Conservation (phyloP, 805 yeast species). For the Barnettozyma sp. region DNA sequence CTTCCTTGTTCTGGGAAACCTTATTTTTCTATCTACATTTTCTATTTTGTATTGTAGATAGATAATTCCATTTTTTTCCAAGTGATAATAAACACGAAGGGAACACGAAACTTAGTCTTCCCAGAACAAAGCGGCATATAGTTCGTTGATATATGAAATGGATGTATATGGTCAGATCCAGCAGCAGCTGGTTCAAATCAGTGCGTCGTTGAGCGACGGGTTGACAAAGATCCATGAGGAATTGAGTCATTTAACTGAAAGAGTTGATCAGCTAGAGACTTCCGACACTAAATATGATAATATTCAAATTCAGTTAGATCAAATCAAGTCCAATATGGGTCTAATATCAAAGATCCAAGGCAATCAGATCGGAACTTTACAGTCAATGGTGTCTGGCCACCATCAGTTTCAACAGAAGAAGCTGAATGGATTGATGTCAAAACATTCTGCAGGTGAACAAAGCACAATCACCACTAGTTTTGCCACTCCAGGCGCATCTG, state of each 20-base stretch:
- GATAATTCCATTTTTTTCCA: too few relatives aligned
- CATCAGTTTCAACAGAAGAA: constrained; percentile 15
- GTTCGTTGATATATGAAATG: constrained; percentile 15
- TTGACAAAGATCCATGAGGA: constrained; percentile 19
- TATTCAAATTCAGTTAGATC: constrained; percentile 11
- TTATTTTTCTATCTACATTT: too few relatives aligned
- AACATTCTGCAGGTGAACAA: constrained; percentile 1
- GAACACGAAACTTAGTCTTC: constrained; percentile 2
- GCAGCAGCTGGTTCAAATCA: constrained; percentile 20
- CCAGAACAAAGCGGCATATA: too few relatives aligned
- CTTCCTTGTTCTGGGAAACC: too few relatives aligned
- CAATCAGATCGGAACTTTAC: constrained; percentile 17
- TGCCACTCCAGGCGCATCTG: constrained; percentile 1
- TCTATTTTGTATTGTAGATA: too few relatives aligned
- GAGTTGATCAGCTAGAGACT: constrained; percentile 19
- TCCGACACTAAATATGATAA: constrained; percentile 3
- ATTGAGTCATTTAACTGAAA: constrained; percentile 12
- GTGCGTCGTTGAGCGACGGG: constrained; percentile 14
- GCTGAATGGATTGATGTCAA: constrained; percentile 2
- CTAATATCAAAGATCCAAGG: constrained; percentile 18
- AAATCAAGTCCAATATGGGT: constrained; percentile 10
- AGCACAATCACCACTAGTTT: not conserved
- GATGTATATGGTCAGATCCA: constrained; percentile 22
- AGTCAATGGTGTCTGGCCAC: constrained; percentile 15
- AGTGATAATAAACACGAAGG: not conserved